Conservation (phyloP, 2,329 filamentous ascomycete genomes). For the Claviceps sp. region DNA sequence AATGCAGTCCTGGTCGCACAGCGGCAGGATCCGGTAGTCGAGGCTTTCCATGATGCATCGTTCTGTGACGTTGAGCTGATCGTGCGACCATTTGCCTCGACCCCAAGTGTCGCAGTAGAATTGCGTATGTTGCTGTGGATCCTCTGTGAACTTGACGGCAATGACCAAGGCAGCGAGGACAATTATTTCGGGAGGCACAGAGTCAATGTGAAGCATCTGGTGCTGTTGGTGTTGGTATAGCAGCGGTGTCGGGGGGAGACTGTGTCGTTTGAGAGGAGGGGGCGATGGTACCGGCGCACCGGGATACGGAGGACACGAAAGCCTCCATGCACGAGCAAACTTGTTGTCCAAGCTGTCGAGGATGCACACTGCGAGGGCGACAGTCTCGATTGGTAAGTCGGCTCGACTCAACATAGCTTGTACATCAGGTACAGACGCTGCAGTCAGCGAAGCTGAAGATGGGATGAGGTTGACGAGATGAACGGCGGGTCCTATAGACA, state of each 20-base stretch:
- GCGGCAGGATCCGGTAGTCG: slow-evolving; percentile 47
- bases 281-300: slow-evolving; percentile 11
- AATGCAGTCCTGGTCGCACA: slow-evolving; percentile 43
- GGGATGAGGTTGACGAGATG: slow-evolving; percentile 56
- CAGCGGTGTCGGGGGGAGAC: slow-evolving; percentile 28
- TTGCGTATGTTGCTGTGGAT: slow-evolving; percentile 38
- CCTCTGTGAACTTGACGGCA: slow-evolving; percentile 52
- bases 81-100: slow-evolving; percentile 40
- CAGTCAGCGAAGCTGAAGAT: slow-evolving; percentile 44
- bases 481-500: slow-evolving; percentile 42
- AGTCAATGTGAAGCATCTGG: slow-evolving; percentile 50
- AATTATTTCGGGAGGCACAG: slow-evolving; percentile 48
- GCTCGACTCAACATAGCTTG: slow-evolving; percentile 47
- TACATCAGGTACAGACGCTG: slow-evolving; percentile 43
- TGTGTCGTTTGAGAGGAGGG: slow-evolving; percentile 30
- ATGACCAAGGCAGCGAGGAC: slow-evolving; percentile 49
- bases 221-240: slow-evolving; percentile 22
- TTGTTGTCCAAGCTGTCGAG: slow-evolving; percentile 50
- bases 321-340: slow-evolving; percentile 50
- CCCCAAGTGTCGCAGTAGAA: slow-evolving; percentile 44
- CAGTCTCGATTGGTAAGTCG: slow-evolving; percentile 43
- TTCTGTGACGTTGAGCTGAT: slow-evolving; percentile 52
- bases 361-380: slow-evolving; percentile 53
- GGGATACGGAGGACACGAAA: slow-evolving; percentile 38
- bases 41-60: slow-evolving; percentile 51